Evolutionary conservation across 1,284 basidiomycete genomes (phyloP).

Genomic region (Cutaneotrichosporon curvatum): DNA sequence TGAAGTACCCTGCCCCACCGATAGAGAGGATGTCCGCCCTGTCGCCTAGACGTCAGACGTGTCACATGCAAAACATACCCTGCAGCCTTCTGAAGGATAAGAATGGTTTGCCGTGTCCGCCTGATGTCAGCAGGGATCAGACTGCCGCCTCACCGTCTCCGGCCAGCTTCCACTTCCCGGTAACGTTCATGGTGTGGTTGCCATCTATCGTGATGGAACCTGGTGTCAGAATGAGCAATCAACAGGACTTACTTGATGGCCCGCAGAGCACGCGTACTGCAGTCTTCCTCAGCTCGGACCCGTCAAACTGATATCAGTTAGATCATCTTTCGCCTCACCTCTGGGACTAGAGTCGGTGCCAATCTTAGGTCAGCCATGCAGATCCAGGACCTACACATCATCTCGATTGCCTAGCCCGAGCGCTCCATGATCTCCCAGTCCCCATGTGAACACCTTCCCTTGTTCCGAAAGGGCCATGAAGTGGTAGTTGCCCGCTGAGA

Average conservation of each 20-base stretch:
- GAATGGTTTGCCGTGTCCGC: slow-evolving; percentile 71
- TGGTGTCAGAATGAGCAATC: slow-evolving; percentile 4
- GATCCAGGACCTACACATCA: slow-evolving; percentile 46
- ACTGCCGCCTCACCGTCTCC: slow-evolving; percentile 62
- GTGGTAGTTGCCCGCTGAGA: slow-evolving; percentile 81
- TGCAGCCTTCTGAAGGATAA: slow-evolving; percentile 55
- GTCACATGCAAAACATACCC: slow-evolving; percentile 1
- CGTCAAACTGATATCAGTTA: slow-evolving; percentile 57
- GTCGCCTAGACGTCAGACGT: slow-evolving; percentile 38
- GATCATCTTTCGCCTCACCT: no score
- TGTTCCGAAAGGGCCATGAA: slow-evolving; percentile 70
- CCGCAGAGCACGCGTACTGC: slow-evolving; percentile 67
- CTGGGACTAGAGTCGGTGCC: slow-evolving; percentile 64
- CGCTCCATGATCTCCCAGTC: slow-evolving; percentile 45
- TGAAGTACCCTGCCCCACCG: slow-evolving; percentile 46
- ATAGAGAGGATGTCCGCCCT: slow-evolving; percentile 66
- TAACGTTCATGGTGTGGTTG: slow-evolving; percentile 60
- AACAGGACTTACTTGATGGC: slow-evolving; percentile 53
- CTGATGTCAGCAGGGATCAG: slow-evolving; percentile 39
- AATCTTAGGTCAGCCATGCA: slow-evolving; percentile 40
- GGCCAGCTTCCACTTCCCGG: slow-evolving; percentile 74
- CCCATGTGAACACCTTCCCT: slow-evolving; percentile 77
- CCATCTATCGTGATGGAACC: slow-evolving; percentile 72
- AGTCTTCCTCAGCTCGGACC: slow-evolving; percentile 50
- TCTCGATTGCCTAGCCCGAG: slow-evolving; percentile 65